Evolutionary conservation across 2,329 filamentous ascomycete species (phyloP).

Genomic region (Aspergillus fumigatus): DNA sequence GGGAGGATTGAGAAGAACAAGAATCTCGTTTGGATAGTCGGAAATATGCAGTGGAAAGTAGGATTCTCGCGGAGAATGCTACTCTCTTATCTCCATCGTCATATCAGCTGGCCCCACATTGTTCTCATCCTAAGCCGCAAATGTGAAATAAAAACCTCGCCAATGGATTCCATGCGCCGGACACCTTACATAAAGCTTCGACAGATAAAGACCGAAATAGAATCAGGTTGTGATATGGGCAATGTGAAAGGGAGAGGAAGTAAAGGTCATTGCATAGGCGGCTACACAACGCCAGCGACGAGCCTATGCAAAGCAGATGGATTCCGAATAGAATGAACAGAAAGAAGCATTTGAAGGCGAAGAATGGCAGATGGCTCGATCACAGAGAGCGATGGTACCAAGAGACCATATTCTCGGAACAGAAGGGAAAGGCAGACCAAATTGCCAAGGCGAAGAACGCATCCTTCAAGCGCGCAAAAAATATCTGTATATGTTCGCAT

Average conservation of each 20-base stretch:
- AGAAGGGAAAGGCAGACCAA: neutral
- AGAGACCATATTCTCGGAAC: neutral
- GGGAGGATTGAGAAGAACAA: conserved; percentile 11
- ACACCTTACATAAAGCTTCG: conserved; percentile 21
- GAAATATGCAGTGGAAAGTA: neutral
- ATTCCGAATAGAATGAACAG: neutral
- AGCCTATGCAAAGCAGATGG: conserved; percentile 13
- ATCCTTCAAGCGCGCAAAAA: conserved; percentile 19
- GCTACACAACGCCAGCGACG: conserved; percentile 15
- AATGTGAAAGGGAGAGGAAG: conserved; percentile 3
- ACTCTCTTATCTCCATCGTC: conserved; percentile 1
- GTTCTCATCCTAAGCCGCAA: conserved; percentile 15
- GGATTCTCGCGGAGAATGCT: conserved; percentile 5
- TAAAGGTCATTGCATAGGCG: conserved; percentile 5
- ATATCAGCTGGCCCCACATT: conserved; percentile 9
- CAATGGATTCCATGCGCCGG: conserved; percentile 20
- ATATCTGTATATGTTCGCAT: conserved; percentile 26
- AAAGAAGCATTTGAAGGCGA: neutral
- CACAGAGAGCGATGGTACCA: conserved; percentile 6
- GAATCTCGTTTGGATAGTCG: conserved; percentile 9
- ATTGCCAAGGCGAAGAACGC: conserved; percentile 13
- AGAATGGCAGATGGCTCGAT: neutral
- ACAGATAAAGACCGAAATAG: conserved; percentile 19
- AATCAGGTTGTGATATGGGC: conserved; percentile 9
- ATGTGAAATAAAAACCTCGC: conserved; percentile 12